Evolutionary conservation across 2,329 filamentous ascomycete species (phyloP).

Genomic region (Xylaria sp.): DNA sequence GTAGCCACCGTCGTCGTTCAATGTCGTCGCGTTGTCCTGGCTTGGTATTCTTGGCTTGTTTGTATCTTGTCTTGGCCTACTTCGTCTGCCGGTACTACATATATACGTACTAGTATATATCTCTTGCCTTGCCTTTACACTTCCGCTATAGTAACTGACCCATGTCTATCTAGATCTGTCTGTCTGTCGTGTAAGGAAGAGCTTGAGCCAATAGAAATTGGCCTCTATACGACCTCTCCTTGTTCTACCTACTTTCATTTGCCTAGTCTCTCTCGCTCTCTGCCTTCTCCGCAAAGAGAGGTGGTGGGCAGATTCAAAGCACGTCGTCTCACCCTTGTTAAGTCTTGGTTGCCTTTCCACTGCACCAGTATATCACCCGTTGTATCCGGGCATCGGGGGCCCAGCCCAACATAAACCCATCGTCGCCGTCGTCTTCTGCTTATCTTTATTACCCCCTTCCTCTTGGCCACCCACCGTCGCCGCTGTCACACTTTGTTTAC

Average conservation of each 20-base stretch:
- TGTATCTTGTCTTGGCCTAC: not conserved
- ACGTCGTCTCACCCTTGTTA: not conserved
- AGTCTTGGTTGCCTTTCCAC: not conserved
- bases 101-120: not conserved
- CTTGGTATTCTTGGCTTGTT: not conserved
- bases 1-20: not conserved
- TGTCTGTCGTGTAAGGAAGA: not conserved
- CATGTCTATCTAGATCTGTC: not conserved
- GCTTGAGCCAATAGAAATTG: slow-evolving; percentile 1
- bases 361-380: too few species aligned
- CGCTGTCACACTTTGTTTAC: slow-evolving; percentile 11
- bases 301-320: slow-evolving; percentile 8
- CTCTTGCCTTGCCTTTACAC: not conserved
- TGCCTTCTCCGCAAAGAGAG: slow-evolving; percentile 5
- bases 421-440: not conserved
- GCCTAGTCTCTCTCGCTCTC: not conserved
- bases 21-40: not conserved
- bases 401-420: slow-evolving; percentile 17
- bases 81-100: not conserved
- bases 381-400: slow-evolving; percentile 17
- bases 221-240: not conserved
- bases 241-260: not conserved
- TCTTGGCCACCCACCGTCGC: slow-evolving; percentile 7
- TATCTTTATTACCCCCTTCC: too few species aligned
- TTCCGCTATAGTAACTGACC: not conserved